phyloP scores from a whole-genome alignment of 768 basidiomycete species.

The Russula sp. region DNA sequence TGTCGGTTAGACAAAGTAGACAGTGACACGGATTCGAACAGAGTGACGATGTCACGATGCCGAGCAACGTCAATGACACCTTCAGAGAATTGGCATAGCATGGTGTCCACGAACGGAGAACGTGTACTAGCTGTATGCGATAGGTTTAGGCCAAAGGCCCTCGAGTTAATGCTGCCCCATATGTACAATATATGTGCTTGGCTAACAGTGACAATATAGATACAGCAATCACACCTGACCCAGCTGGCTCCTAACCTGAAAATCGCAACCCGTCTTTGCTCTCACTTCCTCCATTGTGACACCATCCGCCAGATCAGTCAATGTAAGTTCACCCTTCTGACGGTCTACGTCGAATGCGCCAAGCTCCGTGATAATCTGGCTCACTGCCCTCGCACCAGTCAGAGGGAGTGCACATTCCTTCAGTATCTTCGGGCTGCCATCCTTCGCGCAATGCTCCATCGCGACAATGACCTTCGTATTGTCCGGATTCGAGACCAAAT shows the following conservation, averaged over 20 bases:
- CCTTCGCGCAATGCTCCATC: constrained; percentile 87
- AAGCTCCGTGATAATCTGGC: constrained; percentile 89
- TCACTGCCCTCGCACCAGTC: constrained; percentile 83
- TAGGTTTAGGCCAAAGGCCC: too few relatives aligned
- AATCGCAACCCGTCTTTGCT: constrained; percentile 82
- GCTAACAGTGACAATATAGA: background rate
- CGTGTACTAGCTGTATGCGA: too few relatives aligned
- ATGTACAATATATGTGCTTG: background rate
- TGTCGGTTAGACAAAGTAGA: too few relatives aligned
- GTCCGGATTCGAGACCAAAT: constrained; percentile 93
- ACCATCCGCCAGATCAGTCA: constrained; percentile 82
- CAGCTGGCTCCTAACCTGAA: constrained; percentile 49
- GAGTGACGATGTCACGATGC: too few relatives aligned
- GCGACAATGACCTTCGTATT: constrained; percentile 87
- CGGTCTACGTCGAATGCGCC: constrained; percentile 88
- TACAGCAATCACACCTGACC: constrained; percentile 35
- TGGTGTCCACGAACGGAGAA: too few relatives aligned
- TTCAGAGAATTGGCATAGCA: too few relatives aligned
- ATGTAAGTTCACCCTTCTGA: constrained; percentile 55
- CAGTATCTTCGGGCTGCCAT: constrained; percentile 85
- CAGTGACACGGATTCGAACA: too few relatives aligned
- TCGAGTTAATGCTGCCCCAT: too few relatives aligned
- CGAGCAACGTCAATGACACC: too few relatives aligned
- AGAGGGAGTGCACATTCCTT: constrained; percentile 75
- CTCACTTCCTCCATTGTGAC: constrained; percentile 76